Percentiles rank a stretch among this genome's conserved stretches.
Evolutionary conservation across 2,329 filamentous ascomycete genomes (phyloP).

Genomic region (Paecilomyces formosus): DNA sequence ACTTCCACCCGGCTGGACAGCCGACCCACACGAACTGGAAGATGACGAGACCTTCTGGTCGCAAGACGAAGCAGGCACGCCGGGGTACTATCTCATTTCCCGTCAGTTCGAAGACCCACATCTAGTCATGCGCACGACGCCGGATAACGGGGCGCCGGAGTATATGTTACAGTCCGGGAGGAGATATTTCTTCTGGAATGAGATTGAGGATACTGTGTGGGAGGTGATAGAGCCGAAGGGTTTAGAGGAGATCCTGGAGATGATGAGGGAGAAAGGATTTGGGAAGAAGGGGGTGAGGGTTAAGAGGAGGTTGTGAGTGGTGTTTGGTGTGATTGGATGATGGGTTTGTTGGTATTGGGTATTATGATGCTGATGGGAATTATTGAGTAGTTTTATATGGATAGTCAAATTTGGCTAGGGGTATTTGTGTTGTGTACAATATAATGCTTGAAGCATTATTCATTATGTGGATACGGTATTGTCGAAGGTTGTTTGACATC

Average conservation of each 20-base stretch:
- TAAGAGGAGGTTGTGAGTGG: not conserved
- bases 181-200: not conserved
- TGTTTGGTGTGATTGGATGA: not conserved
- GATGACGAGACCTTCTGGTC: not conserved
- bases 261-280: not conserved
- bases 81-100: not conserved
- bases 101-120: not conserved
- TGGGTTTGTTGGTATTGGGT: not conserved
- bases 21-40: not conserved
- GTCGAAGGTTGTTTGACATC: too few relatives aligned
- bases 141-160: not conserved
- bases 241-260: not conserved
- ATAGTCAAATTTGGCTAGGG: too few relatives aligned
- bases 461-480: too few relatives aligned
- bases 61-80: not conserved
- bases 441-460: too few relatives aligned
- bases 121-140: not conserved
- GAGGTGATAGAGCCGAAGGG: not conserved
- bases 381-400: too few relatives aligned
- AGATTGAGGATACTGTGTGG: not conserved
- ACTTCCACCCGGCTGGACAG: not conserved
- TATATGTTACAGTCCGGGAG: not conserved
- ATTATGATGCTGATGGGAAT: too few relatives aligned
- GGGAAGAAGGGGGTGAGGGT: not conserved
- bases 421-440: too few relatives aligned